Evolutionary conservation across 116 monocot genomes (phyloP).

Genomic region (Posidonia oceanica): DNA sequence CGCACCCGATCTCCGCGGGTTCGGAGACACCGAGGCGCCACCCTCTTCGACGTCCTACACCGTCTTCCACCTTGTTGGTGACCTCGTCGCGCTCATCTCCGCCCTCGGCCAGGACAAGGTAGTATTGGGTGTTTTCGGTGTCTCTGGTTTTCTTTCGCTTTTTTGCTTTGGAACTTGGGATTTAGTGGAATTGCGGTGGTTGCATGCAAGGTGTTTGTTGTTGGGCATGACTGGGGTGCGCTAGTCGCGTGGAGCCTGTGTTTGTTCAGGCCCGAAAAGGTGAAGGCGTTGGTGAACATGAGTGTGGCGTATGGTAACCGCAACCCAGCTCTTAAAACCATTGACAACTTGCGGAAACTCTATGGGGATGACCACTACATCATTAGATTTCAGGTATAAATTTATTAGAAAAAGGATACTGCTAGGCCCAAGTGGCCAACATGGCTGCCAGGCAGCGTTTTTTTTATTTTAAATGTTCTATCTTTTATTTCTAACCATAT

Average conservation of each 20-base stretch:
- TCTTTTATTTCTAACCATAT: not conserved
- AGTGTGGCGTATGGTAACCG: constrained; percentile 38
- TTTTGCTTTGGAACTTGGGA: not conserved
- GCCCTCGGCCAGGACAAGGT: constrained; percentile 24
- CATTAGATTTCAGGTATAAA: constrained; percentile 43
- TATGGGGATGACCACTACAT: constrained; percentile 66
- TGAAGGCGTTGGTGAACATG: constrained; percentile 57
- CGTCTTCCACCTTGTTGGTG: constrained; percentile 32
- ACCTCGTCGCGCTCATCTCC: constrained; percentile 27
- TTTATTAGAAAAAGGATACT: not conserved
- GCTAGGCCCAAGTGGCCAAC: not conserved
- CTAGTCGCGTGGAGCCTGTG: constrained; percentile 48
- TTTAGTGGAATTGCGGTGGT: not conserved
- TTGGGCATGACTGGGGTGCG: constrained; percentile 80
- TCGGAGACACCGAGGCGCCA: constrained; percentile 27
- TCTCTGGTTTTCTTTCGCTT: not conserved
- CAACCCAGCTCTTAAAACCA: constrained; percentile 12
- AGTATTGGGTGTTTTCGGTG: not conserved
- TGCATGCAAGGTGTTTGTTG: constrained; percentile 54
- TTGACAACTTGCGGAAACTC: constrained; percentile 17
- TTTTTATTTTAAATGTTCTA: not conserved
- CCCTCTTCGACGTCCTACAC: constrained; percentile 7
- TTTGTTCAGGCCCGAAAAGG: constrained; percentile 54
- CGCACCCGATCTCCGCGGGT: constrained; percentile 46
- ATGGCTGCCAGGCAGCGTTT: not conserved